These are phyloP conservation scores for Tricholoma sp. DNA, from an alignment of 768 basidiomycete genomes.

Conservation along the genomic window DNA sequence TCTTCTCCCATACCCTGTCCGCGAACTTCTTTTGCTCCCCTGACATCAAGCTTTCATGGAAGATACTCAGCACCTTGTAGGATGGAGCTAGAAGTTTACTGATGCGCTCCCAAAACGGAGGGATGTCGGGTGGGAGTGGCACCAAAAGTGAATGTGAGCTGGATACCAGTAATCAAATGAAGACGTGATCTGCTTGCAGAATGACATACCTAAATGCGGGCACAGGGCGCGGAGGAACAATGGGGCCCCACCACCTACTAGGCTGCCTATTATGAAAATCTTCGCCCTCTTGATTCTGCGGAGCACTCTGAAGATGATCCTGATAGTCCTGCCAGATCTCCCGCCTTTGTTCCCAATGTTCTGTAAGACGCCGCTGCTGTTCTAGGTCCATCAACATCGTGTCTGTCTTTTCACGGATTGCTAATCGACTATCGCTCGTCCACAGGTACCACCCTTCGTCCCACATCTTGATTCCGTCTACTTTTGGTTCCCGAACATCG, in stretches of 20 bases:
- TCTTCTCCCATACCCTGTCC: slow-evolving; percentile 56
- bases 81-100: slow-evolving; percentile 55
- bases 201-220: slow-evolving; percentile 36
- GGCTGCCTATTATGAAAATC: slow-evolving; percentile 14
- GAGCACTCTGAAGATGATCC: slow-evolving; percentile 32
- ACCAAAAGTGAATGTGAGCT: slow-evolving; percentile 52
- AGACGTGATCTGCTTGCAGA: neutral
- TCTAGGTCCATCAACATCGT: slow-evolving; percentile 56
- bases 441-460: slow-evolving; percentile 75
- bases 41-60: slow-evolving; percentile 47
- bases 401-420: slow-evolving; percentile 49
- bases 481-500: slow-evolving; percentile 13
- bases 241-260: slow-evolving; percentile 34
- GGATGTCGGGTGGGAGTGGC: slow-evolving; percentile 51
- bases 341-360: slow-evolving; percentile 33
- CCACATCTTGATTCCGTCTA: slow-evolving; percentile 52
- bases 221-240: slow-evolving; percentile 34
- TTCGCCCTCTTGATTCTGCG: slow-evolving; percentile 12
- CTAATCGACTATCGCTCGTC: slow-evolving; percentile 50
- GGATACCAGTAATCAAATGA: slow-evolving; percentile 1
- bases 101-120: slow-evolving; percentile 49
- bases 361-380: slow-evolving; percentile 40
- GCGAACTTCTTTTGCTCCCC: slow-evolving; percentile 59
- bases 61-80: slow-evolving; percentile 41
- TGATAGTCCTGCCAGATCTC: slow-evolving; percentile 50